These are phyloP conservation scores for Dendrobium nobile DNA, from an alignment of 106 monocot genomes.

Conservation along the genomic window DNA sequence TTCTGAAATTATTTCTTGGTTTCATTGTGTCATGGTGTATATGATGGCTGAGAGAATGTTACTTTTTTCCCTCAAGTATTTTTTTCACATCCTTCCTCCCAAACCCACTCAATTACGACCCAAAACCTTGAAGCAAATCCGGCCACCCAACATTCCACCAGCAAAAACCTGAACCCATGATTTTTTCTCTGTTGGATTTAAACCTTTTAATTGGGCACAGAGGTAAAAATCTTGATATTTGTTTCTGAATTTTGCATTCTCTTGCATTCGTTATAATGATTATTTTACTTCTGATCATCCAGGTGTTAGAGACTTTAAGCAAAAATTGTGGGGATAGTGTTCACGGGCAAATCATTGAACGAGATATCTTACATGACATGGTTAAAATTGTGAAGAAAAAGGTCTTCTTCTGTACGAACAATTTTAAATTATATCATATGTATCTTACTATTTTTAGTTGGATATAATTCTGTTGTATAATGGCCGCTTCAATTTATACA, in stretches of 20 bases:
- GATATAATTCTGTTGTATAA: constrained; percentile 1
- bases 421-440: constrained; percentile 5
- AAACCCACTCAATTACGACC: neutral
- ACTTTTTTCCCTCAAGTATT: neutral
- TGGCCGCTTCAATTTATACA: constrained; percentile 16
- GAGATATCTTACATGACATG: constrained; percentile 92
- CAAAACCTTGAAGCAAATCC: neutral
- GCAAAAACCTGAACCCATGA: neutral
- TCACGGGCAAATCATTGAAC: constrained; percentile 67
- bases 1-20: neutral
- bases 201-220: neutral
- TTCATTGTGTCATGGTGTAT: neutral
- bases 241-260: neutral
- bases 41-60: neutral
- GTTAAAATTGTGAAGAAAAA: constrained; percentile 97
- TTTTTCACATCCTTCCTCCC: neutral
- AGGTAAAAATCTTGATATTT: neutral
- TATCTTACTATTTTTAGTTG: neutral
- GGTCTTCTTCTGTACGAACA: constrained; percentile 22
- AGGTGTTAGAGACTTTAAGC: constrained; percentile 93
- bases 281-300: constrained; percentile 12
- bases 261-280: neutral
- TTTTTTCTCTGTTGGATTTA: neutral
- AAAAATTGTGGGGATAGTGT: constrained; percentile 90
- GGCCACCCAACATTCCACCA: neutral